Percentiles rank a stretch among this genome's conserved stretches.
phyloP scores from a whole-genome alignment of 208 protist species.

The Wallacemonas sp. region DNA sequence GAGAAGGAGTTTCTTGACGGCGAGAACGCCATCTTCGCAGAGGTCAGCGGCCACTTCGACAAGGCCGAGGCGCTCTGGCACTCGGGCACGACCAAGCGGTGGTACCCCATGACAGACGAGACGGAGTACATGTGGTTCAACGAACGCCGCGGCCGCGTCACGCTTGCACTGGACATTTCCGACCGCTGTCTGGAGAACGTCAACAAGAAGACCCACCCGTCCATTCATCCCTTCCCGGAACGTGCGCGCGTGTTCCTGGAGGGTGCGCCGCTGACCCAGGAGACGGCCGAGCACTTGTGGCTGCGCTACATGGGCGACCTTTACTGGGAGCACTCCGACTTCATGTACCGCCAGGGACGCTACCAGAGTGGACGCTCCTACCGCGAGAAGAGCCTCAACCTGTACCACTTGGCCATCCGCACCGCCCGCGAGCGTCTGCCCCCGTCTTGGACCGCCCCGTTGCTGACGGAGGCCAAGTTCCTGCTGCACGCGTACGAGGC shows the following conservation, averaged over 20 bases:
- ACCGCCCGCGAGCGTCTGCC: slow-evolving; percentile 80
- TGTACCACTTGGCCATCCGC: slow-evolving; percentile 83
- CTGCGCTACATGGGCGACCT: slow-evolving; percentile 90
- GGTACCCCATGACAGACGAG: slow-evolving; percentile 87
- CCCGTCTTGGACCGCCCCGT: slow-evolving; percentile 75
- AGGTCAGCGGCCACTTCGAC: slow-evolving; percentile 77
- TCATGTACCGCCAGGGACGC: slow-evolving; percentile 82
- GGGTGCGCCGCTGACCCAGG: slow-evolving; percentile 83
- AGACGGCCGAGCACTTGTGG: slow-evolving; percentile 91
- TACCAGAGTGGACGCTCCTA: slow-evolving; percentile 72
- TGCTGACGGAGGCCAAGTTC: slow-evolving; percentile 86
- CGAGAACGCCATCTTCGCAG: slow-evolving; percentile 78
- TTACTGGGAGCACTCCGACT: slow-evolving; percentile 85
- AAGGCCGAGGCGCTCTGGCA: slow-evolving; percentile 87
- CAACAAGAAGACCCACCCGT: slow-evolving; percentile 91
- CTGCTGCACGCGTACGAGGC: slow-evolving; percentile 77
- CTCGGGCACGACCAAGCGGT: slow-evolving; percentile 78
- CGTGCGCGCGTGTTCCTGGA: slow-evolving; percentile 79
- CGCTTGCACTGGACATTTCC: slow-evolving; percentile 78
- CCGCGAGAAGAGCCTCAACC: slow-evolving; percentile 75
- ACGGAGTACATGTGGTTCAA: slow-evolving; percentile 93
- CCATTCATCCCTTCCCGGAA: slow-evolving; percentile 90
- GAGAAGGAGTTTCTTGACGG: slow-evolving; percentile 90
- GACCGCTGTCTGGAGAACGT: slow-evolving; percentile 88
- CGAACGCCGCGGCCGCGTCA: slow-evolving; percentile 84